Conservation (phyloP, 2,329 filamentous ascomycete species). For the Tolypocladium endophyticum region DNA sequence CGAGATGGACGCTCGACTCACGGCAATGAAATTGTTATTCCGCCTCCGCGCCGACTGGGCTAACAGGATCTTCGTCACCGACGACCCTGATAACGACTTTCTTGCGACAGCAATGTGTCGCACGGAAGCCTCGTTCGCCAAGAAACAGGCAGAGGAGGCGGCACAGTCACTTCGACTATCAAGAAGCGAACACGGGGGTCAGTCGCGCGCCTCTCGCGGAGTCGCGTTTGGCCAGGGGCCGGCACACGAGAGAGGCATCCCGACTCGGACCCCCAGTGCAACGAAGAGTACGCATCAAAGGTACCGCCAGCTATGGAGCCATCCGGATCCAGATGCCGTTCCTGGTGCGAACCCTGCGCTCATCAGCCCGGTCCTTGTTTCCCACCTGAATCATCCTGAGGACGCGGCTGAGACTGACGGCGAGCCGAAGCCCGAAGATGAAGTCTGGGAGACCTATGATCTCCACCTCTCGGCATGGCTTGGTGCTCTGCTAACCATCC, state of each 20-base stretch:
- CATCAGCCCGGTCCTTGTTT: slow-evolving; percentile 42
- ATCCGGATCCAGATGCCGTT: slow-evolving; percentile 45
- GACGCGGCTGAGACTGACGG: slow-evolving; percentile 4
- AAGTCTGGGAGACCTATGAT: slow-evolving; percentile 23
- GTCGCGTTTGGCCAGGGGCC: slow-evolving; percentile 41
- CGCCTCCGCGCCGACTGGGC: slow-evolving; percentile 75
- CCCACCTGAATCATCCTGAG: slow-evolving; percentile 11
- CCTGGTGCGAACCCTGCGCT: slow-evolving; percentile 34
- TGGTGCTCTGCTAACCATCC: slow-evolving; percentile 63
- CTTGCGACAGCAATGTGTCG: slow-evolving; percentile 64
- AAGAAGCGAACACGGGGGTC: slow-evolving; percentile 30
- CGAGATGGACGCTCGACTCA: slow-evolving; percentile 60
- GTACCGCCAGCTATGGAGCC: slow-evolving; percentile 46
- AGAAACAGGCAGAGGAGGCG: slow-evolving; percentile 41
- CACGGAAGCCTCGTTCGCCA: slow-evolving; percentile 40
- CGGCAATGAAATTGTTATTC: slow-evolving; percentile 69
- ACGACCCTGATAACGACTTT: slow-evolving; percentile 60
- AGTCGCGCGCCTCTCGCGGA: slow-evolving; percentile 33
- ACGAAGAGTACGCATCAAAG: slow-evolving; percentile 17
- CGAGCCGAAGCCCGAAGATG: slow-evolving; percentile 13
- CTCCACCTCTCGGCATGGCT: slow-evolving; percentile 61
- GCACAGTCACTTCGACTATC: slow-evolving; percentile 31
- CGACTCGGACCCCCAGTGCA: slow-evolving; percentile 31
- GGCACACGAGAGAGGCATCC: slow-evolving; percentile 28
- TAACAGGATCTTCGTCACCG: slow-evolving; percentile 62